phyloP scores from a whole-genome alignment of 2,329 filamentous ascomycete species.

The Thielaviopsis populi region DNA sequence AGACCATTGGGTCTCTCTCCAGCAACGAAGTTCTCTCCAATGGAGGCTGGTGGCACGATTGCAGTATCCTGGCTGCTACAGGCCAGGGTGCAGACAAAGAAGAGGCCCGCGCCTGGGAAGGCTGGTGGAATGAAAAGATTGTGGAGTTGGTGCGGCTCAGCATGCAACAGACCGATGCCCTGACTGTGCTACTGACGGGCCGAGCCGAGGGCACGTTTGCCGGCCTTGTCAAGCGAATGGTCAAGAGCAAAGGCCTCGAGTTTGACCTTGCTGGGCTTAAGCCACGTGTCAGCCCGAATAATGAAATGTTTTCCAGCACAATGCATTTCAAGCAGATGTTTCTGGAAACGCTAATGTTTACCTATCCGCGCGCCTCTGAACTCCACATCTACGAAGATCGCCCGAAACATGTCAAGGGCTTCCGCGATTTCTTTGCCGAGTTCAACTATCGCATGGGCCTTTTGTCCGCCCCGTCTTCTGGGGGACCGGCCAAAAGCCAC shows the following conservation, averaged over 20 bases:
- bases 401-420: conserved; percentile 56
- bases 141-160: conserved; percentile 66
- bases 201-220: conserved; percentile 63
- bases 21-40: conserved; percentile 61
- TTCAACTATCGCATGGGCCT: conserved; percentile 41
- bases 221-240: conserved; percentile 68
- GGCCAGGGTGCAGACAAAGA: conserved; percentile 71
- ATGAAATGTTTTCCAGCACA: conserved; percentile 64
- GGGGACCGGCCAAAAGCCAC: conserved; percentile 32
- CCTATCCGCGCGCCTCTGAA: conserved; percentile 69
- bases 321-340: conserved; percentile 89
- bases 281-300: conserved; percentile 64
- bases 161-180: conserved; percentile 67
- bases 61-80: conserved; percentile 68
- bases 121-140: conserved; percentile 94
- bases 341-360: conserved; percentile 66
- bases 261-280: conserved; percentile 87
- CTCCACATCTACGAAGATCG: conserved; percentile 61
- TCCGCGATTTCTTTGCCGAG: conserved; percentile 67
- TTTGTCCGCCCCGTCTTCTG: conserved; percentile 32
- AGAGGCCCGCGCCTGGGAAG: conserved; percentile 70
- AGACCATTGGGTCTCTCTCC: conserved; percentile 62
- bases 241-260: conserved; percentile 58
- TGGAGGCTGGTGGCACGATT: conserved; percentile 96
- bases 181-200: conserved; percentile 79